Evolutionary conservation across 2,329 filamentous ascomycete species (phyloP).

Genomic region (Pseudogymnoascus sp.): DNA sequence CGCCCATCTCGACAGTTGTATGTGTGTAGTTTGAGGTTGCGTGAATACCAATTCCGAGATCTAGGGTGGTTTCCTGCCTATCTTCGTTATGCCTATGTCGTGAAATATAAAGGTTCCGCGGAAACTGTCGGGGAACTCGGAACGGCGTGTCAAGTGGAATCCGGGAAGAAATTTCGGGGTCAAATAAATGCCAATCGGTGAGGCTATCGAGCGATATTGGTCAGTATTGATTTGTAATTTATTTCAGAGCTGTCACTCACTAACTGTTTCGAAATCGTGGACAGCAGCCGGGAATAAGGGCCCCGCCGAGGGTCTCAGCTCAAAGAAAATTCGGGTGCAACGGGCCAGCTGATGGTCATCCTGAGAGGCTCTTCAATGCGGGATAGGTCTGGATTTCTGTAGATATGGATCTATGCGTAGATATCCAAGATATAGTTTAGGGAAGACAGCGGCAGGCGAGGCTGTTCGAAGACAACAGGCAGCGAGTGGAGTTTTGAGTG

Average conservation of each 20-base stretch:
- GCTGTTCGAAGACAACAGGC: neutral
- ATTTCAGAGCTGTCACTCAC: neutral
- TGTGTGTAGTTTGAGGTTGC: neutral
- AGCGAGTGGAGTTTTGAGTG: constrained; percentile 1
- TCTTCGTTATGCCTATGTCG: neutral
- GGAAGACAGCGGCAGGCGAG: neutral
- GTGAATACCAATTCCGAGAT: neutral
- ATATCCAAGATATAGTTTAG: neutral
- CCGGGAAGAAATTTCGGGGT: neutral
- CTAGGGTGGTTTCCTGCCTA: neutral
- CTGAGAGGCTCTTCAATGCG: neutral
- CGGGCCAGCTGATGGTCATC: neutral
- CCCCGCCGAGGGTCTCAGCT: neutral
- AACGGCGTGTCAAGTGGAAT: neutral
- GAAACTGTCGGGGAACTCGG: neutral
- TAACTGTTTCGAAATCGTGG: neutral
- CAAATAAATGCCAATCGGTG: neutral
- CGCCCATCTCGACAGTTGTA: neutral
- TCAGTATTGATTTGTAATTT: neutral
- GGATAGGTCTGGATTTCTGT: neutral
- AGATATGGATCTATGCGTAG: neutral
- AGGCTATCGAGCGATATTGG: neutral
- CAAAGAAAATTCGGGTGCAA: neutral
- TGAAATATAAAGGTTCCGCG: neutral
- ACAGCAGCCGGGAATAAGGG: neutral